phyloP scores from a whole-genome alignment of 176 grass and related monocot genomes.

The Melocanna baccifera region DNA sequence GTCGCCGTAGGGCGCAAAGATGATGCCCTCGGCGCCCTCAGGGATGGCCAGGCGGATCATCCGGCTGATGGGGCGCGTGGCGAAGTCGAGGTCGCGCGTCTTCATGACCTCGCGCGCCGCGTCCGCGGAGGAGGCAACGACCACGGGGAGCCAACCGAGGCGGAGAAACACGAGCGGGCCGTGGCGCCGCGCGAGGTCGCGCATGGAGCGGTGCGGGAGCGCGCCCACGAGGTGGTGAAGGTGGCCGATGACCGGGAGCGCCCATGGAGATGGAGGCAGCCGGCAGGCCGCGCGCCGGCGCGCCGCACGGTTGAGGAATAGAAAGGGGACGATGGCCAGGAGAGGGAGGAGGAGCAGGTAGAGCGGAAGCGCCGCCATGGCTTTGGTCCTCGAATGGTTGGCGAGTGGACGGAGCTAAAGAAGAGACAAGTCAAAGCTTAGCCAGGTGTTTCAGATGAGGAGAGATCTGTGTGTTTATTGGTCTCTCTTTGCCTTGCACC shows the following conservation, averaged over 20 bases:
- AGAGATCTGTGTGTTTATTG: too few species aligned
- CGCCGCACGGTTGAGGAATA: too few species aligned
- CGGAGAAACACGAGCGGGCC: constrained; percentile 17
- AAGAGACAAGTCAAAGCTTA: too few species aligned
- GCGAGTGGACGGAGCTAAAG: too few species aligned
- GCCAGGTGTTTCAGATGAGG: too few species aligned
- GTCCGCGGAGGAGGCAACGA: constrained; percentile 27
- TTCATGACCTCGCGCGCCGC: constrained; percentile 14
- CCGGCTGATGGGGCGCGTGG: constrained; percentile 27
- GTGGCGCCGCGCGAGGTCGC: neutral
- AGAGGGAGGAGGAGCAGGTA: too few species aligned
- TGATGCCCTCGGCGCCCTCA: neutral
- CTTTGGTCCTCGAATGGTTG: too few species aligned
- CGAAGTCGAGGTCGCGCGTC: constrained; percentile 18
- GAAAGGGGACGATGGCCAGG: too few species aligned
- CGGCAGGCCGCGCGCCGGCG: too few species aligned
- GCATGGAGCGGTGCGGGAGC: constrained; percentile 19
- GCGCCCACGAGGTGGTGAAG: constrained; percentile 18
- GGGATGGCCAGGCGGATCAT: neutral
- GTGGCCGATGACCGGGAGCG: constrained; percentile 18
- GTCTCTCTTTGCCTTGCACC: too few species aligned
- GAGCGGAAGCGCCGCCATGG: too few species aligned
- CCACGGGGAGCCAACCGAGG: neutral
- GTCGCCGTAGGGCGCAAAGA: constrained; percentile 33
- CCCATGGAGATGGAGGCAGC: neutral